phyloP scores from a whole-genome alignment of 2,329 filamentous ascomycete species.

The Nemania sp. region DNA sequence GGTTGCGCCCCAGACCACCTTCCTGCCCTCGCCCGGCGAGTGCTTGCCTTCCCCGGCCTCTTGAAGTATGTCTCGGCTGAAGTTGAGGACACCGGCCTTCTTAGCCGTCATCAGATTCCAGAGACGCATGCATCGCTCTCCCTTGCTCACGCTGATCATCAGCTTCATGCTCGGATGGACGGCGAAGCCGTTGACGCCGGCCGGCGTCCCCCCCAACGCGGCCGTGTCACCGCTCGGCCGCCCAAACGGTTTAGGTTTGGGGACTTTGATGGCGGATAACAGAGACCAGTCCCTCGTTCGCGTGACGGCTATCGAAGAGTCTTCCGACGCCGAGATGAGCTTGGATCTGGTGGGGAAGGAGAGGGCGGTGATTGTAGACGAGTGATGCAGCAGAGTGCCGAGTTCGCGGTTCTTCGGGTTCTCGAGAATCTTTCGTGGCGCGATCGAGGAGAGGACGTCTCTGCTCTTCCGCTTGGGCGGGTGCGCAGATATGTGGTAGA shows the following conservation, averaged over 20 bases:
- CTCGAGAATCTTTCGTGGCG: slow-evolving; percentile 75
- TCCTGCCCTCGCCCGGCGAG: slow-evolving; percentile 79
- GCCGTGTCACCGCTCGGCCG: slow-evolving; percentile 90
- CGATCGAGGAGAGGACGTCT: slow-evolving; percentile 67
- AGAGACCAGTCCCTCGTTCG: slow-evolving; percentile 88
- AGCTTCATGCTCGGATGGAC: slow-evolving; percentile 96
- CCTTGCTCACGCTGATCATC: slow-evolving; percentile 89
- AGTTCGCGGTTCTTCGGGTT: slow-evolving; percentile 87
- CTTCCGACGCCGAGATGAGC: slow-evolving; percentile 84
- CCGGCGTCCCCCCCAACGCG: slow-evolving; percentile 75
- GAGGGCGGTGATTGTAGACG: slow-evolving; percentile 77
- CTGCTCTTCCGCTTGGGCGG: slow-evolving; percentile 61
- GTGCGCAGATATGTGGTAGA: slow-evolving; percentile 83
- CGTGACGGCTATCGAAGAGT: slow-evolving; percentile 88
- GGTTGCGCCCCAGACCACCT: slow-evolving; percentile 76
- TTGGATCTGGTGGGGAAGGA: slow-evolving; percentile 85
- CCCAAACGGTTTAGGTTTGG: slow-evolving; percentile 77
- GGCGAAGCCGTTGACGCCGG: slow-evolving; percentile 93
- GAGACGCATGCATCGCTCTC: slow-evolving; percentile 87
- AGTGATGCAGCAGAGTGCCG: slow-evolving; percentile 84
- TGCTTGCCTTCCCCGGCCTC: slow-evolving; percentile 77
- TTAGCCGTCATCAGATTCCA: slow-evolving; percentile 98
- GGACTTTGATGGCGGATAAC: slow-evolving; percentile 85
- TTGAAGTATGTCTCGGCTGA: slow-evolving; percentile 71
- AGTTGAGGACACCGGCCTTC: slow-evolving; percentile 91